A percentile compares a stretch with the other conserved stretches of the same genome.
These are phyloP conservation scores for Pseudopediastrum boryanum DNA, from an alignment of 139 green algal genomes.

Conservation along the genomic window DNA sequence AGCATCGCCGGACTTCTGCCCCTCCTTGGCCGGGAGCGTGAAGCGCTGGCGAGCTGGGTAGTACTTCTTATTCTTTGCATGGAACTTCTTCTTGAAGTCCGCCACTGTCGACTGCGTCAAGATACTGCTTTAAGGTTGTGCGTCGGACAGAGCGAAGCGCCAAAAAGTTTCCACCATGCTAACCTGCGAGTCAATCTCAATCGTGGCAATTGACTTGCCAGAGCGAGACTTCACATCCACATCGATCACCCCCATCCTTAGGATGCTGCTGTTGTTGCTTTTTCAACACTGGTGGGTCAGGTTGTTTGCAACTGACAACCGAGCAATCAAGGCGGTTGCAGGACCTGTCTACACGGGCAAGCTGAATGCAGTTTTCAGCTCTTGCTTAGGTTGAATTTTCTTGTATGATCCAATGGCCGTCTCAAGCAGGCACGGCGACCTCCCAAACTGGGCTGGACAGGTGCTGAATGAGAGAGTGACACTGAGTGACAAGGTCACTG, in stretches of 20 bases:
- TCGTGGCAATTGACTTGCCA: slow-evolving; percentile 47
- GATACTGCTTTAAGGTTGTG: background rate
- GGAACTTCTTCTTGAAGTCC: slow-evolving; percentile 82
- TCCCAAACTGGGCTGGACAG: too few relatives aligned
- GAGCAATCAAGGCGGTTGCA: too few relatives aligned
- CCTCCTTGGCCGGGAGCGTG: slow-evolving; percentile 66
- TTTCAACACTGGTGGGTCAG: background rate
- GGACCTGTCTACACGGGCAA: too few relatives aligned
- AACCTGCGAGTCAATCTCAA: slow-evolving; percentile 55
- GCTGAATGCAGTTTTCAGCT: too few relatives aligned
- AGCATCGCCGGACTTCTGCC: slow-evolving; percentile 59
- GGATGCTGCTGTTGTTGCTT: background rate
- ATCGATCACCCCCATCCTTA: slow-evolving; percentile 48
- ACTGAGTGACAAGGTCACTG: too few relatives aligned
- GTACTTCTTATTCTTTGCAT: slow-evolving; percentile 51
- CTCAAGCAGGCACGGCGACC: too few relatives aligned
- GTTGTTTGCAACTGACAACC: slow-evolving; percentile 3
- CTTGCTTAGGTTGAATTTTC: too few relatives aligned
- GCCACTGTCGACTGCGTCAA: slow-evolving; percentile 73
- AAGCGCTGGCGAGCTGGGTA: slow-evolving; percentile 81
- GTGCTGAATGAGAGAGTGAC: too few relatives aligned
- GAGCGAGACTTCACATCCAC: slow-evolving; percentile 53
- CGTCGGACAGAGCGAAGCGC: too few relatives aligned
- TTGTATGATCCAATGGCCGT: too few relatives aligned
- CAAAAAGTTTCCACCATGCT: too few relatives aligned